These are phyloP conservation scores for Talaromyces marneffei DNA, from an alignment of 2,329 filamentous ascomycete species.

Conservation along the genomic window DNA sequence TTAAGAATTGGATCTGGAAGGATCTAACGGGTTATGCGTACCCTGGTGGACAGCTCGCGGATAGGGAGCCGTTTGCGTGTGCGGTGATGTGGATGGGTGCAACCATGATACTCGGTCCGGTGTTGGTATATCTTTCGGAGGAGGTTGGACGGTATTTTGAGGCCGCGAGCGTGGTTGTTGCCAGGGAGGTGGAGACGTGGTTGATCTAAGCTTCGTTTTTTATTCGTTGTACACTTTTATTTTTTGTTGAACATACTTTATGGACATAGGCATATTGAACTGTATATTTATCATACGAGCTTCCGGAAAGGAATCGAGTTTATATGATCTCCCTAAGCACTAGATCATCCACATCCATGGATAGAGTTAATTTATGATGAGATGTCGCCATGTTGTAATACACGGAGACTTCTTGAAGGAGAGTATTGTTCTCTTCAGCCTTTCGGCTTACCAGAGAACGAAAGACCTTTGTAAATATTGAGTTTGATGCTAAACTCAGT, in stretches of 20 bases:
- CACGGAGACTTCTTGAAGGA: too few relatives aligned
- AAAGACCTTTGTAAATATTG: too few relatives aligned
- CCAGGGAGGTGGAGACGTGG: constrained; percentile 6
- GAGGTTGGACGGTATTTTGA: constrained; percentile 1
- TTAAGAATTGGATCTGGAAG: constrained; percentile 7
- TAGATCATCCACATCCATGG: background rate
- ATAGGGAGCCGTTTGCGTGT: background rate
- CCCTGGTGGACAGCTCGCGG: constrained; percentile 3
- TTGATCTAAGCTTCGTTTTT: background rate
- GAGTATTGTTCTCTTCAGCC: too few relatives aligned
- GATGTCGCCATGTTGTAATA: too few relatives aligned
- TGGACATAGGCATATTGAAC: background rate
- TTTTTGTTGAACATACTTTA: background rate
- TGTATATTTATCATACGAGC: background rate
- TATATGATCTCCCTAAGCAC: background rate
- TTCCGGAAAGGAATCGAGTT: background rate
- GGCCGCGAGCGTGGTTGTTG: background rate
- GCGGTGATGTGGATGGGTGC: constrained; percentile 7
- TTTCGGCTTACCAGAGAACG: too few relatives aligned
- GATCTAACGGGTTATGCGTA: background rate
- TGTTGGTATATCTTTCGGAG: constrained; percentile 5
- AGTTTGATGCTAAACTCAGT: too few relatives aligned
- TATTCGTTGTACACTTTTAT: background rate
- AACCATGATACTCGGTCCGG: constrained; percentile 1
- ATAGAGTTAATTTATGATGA: background rate